Percentiles rank a stretch among this genome's conserved stretches.
Evolutionary conservation across 2,329 filamentous ascomycete genomes (phyloP).

Genomic region (Colletotrichum sp.): DNA sequence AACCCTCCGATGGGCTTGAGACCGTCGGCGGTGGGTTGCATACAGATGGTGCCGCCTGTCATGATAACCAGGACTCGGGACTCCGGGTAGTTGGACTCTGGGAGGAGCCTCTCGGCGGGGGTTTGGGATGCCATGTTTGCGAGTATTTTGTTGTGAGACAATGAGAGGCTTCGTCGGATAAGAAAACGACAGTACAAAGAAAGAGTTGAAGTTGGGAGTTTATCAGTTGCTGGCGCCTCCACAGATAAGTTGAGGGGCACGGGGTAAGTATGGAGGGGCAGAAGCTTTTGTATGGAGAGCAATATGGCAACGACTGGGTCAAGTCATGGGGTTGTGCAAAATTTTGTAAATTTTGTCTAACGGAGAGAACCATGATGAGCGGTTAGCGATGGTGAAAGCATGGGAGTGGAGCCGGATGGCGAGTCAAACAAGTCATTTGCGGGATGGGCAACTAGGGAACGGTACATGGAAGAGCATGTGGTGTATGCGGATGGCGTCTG

Average conservation of each 20-base stretch:
- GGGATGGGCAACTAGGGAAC: background rate
- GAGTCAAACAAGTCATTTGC: slow-evolving; percentile 18
- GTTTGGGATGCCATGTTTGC: slow-evolving; percentile 10
- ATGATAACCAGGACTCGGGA: slow-evolving; percentile 88
- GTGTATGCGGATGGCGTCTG: background rate
- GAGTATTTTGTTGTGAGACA: background rate
- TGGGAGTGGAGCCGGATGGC: slow-evolving; percentile 17
- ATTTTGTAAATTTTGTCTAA: slow-evolving; percentile 20
- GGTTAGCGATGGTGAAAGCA: slow-evolving; percentile 20
- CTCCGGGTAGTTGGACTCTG: slow-evolving; percentile 58
- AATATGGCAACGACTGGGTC: slow-evolving; percentile 4
- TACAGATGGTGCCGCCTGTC: slow-evolving; percentile 90
- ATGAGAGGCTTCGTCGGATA: background rate
- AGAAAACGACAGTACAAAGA: background rate
- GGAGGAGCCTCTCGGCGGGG: background rate
- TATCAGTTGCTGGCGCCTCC: slow-evolving; percentile 2
- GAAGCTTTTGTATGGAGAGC: slow-evolving; percentile 14
- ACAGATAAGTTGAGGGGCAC: slow-evolving; percentile 17
- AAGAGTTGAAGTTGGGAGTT: background rate
- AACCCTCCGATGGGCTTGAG: slow-evolving; percentile 83
- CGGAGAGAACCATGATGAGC: slow-evolving; percentile 9
- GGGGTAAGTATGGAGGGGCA: slow-evolving; percentile 16
- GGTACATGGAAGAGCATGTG: background rate
- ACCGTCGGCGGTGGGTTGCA: slow-evolving; percentile 82
- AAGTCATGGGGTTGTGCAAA: slow-evolving; percentile 18